Evolutionary conservation across 2,329 filamentous ascomycete genomes (phyloP).

Genomic region (Hymenoscyphus scutula): DNA sequence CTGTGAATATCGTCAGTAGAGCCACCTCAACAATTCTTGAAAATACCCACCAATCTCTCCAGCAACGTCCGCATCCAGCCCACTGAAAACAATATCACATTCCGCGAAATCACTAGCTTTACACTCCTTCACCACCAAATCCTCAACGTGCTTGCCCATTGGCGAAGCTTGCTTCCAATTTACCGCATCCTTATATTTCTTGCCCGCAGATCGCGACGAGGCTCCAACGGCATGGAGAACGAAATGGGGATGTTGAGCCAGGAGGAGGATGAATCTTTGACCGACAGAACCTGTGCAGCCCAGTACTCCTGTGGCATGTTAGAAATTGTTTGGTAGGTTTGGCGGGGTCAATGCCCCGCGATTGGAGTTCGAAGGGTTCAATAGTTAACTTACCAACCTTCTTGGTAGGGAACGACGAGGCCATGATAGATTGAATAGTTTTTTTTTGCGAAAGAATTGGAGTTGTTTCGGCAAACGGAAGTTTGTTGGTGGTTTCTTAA

Average conservation of each 20-base stretch:
- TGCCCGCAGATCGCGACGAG: conserved; percentile 83
- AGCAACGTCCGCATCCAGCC: conserved; percentile 88
- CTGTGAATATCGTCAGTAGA: conserved; percentile 44
- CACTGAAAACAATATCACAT: conserved; percentile 91
- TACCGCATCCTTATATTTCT: conserved; percentile 92
- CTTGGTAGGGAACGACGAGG: conserved; percentile 8
- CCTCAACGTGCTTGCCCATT: conserved; percentile 72
- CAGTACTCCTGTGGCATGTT: conserved; percentile 59
- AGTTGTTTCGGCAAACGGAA: not conserved
- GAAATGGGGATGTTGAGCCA: conserved; percentile 84
- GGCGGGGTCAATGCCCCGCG: not conserved
- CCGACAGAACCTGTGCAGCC: conserved; percentile 93
- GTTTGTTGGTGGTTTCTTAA: not conserved
- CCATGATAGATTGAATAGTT: not conserved
- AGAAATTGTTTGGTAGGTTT: not conserved
- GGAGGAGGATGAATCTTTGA: conserved; percentile 90
- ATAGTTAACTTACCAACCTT: not conserved
- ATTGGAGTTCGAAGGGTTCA: not conserved
- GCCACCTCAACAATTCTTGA: conserved; percentile 9
- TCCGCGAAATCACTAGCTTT: conserved; percentile 77
- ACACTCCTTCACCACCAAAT: conserved; percentile 84
- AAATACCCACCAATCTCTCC: conserved; percentile 73
- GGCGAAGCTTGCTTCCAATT: conserved; percentile 89
- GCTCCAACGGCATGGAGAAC: conserved; percentile 86
- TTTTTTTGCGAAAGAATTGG: not conserved